phyloP scores from a whole-genome alignment of 2,329 filamentous ascomycete species.

The Colletotrichum sp. region DNA sequence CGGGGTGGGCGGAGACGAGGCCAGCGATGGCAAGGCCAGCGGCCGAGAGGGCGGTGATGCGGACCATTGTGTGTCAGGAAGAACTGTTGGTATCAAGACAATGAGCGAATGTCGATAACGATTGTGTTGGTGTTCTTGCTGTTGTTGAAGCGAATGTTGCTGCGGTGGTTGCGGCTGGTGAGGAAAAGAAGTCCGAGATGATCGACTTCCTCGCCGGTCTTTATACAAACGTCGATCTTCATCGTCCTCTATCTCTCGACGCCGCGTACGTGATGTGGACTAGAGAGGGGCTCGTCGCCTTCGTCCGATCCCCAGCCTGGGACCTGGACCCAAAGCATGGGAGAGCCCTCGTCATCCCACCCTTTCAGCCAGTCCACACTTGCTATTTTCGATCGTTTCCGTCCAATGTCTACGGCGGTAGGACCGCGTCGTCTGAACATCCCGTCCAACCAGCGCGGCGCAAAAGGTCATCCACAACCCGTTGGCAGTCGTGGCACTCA shows the following conservation, averaged over 20 bases:
- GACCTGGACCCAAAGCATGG: background rate
- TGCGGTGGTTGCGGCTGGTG: background rate
- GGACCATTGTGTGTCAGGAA: slow-evolving; percentile 1
- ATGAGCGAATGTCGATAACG: background rate
- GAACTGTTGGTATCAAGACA: background rate
- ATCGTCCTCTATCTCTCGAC: background rate
- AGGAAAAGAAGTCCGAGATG: background rate
- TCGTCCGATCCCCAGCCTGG: background rate
- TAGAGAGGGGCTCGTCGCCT: background rate
- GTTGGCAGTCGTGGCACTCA: background rate
- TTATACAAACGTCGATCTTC: background rate
- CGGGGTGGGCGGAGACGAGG: slow-evolving; percentile 33
- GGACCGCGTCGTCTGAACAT: background rate
- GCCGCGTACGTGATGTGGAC: slow-evolving; percentile 8
- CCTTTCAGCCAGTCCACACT: background rate
- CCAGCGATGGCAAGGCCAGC: slow-evolving; percentile 25
- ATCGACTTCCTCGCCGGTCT: background rate
- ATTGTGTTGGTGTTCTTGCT: background rate
- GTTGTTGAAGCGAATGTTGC: background rate
- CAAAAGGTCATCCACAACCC: slow-evolving; percentile 14
- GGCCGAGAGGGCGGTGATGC: slow-evolving; percentile 2
- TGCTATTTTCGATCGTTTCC: slow-evolving; percentile 2
- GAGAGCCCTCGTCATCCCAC: background rate
- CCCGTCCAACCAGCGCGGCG: slow-evolving; percentile 2
- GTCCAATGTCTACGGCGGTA: background rate